Conservation (phyloP, 2,329 filamentous ascomycete species). For the Cercospora zeae-maydis region DNA sequence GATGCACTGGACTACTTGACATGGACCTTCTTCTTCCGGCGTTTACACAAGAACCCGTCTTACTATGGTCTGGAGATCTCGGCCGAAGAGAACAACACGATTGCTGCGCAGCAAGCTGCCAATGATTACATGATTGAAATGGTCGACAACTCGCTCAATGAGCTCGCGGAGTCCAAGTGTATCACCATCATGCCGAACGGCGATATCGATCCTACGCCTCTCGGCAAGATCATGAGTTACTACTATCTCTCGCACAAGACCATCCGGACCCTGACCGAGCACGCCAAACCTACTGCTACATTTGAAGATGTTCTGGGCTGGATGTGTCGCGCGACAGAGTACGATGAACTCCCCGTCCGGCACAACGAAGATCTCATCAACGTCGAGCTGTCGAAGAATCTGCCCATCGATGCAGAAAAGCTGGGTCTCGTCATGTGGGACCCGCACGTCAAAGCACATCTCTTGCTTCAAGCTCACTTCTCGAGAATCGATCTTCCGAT, state of each 20-base stretch:
- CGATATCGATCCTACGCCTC: slow-evolving; percentile 80
- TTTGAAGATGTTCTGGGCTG: slow-evolving; percentile 83
- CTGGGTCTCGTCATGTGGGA: slow-evolving; percentile 91
- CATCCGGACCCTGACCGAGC: slow-evolving; percentile 74
- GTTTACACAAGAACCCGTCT: slow-evolving; percentile 95
- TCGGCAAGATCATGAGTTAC: slow-evolving; percentile 99
- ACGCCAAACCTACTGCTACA: slow-evolving; percentile 69
- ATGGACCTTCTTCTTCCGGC: slow-evolving; percentile 99
- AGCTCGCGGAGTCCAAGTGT: slow-evolving; percentile 80
- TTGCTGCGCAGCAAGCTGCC: slow-evolving; percentile 77
- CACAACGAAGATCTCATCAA: slow-evolving; percentile 99
- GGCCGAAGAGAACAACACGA: slow-evolving; percentile 84
- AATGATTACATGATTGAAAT: slow-evolving; percentile 94
- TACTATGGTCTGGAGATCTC: slow-evolving; percentile 96
- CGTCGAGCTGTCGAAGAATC: slow-evolving; percentile 75
- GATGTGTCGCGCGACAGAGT: slow-evolving; percentile 92
- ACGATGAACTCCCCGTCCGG: slow-evolving; percentile 93
- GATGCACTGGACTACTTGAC: slow-evolving; percentile 96
- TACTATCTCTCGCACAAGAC: slow-evolving; percentile 96
- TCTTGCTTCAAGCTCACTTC: slow-evolving; percentile 93
- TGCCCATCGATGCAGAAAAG: slow-evolving; percentile 64
- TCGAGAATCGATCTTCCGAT: slow-evolving; percentile 89
- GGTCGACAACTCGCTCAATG: slow-evolving; percentile 78
- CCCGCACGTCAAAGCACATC: slow-evolving; percentile 92
- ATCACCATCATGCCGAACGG: slow-evolving; percentile 79